Evolutionary conservation across 129 eudicot genomes (phyloP).

Genomic region (Glebionis coronaria): DNA sequence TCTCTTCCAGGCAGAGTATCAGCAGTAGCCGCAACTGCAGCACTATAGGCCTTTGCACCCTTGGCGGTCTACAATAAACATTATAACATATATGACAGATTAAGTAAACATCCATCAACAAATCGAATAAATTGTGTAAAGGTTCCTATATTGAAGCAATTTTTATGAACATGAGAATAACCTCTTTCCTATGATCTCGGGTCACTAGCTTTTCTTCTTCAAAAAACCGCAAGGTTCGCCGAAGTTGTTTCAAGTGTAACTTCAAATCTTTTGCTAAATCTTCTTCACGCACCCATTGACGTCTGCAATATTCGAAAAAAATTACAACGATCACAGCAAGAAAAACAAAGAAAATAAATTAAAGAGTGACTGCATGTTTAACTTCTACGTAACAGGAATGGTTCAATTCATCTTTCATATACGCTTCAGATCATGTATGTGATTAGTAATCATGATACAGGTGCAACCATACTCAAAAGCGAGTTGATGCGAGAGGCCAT

Average conservation of each 20-base stretch:
- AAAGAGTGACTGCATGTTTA: not conserved
- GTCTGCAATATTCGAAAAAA: slow-evolving; percentile 38
- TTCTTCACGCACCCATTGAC: slow-evolving; percentile 98
- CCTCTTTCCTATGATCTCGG: slow-evolving; percentile 96
- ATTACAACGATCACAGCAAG: not conserved
- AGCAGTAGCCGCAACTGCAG: slow-evolving; percentile 91
- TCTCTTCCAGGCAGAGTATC: slow-evolving; percentile 73
- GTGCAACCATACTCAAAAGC: too few relatives aligned
- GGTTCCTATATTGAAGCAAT: not conserved
- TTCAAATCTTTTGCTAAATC: slow-evolving; percentile 96
- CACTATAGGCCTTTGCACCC: slow-evolving; percentile 78
- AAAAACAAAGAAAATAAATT: not conserved
- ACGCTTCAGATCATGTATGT: not conserved
- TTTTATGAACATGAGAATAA: slow-evolving; percentile 22
- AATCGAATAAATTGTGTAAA: not conserved
- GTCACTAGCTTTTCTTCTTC: slow-evolving; percentile 93
- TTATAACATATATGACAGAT: not conserved
- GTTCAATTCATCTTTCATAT: not conserved
- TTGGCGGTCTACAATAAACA: slow-evolving; percentile 66
- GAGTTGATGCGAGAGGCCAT: too few relatives aligned
- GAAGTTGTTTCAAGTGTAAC: slow-evolving; percentile 87
- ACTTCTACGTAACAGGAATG: too few relatives aligned
- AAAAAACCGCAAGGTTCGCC: slow-evolving; percentile 80
- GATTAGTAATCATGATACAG: not conserved
- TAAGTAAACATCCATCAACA: not conserved